Conservation (phyloP, 176 grass and related monocot genomes). For the Hsuehochloa calcarea region DNA sequence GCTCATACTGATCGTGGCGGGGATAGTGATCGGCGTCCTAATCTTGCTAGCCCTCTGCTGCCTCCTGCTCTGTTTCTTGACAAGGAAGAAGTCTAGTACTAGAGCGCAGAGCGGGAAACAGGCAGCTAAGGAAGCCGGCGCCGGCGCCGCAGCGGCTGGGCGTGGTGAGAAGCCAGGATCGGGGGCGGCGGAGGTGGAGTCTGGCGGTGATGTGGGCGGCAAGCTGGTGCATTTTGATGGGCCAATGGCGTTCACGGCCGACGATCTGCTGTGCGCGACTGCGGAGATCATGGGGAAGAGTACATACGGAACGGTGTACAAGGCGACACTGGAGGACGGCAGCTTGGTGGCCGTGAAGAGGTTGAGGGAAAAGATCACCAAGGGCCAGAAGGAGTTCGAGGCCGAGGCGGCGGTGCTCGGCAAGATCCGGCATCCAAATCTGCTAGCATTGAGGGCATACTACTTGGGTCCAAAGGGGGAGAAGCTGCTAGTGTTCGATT, state of each 20-base stretch:
- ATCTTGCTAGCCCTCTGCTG: constrained; percentile 26
- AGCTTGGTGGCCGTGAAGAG: neutral
- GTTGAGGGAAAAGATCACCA: constrained; percentile 77
- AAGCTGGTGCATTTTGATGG: neutral
- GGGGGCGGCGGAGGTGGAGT: constrained; percentile 26
- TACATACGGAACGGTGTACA: neutral
- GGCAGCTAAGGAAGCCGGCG: neutral
- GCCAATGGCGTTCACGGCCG: neutral
- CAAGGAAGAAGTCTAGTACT: constrained; percentile 12
- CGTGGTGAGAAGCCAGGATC: constrained; percentile 48
- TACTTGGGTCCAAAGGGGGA: constrained; percentile 77
- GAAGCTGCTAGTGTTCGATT: constrained; percentile 76
- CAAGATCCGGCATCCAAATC: constrained; percentile 49
- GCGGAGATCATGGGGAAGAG: constrained; percentile 58
- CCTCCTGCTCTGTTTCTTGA: constrained; percentile 54
- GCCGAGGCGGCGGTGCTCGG: constrained; percentile 53
- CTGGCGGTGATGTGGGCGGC: constrained; percentile 42
- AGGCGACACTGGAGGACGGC: neutral
- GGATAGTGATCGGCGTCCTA: constrained; percentile 13
- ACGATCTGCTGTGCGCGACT: constrained; percentile 60
- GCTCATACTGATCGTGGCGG: constrained; percentile 49
- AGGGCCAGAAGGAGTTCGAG: constrained; percentile 70
- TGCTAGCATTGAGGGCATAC: constrained; percentile 52
- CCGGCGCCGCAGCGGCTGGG: neutral
- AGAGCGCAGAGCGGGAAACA: constrained; percentile 19